Evolutionary conservation across 768 basidiomycete species (phyloP).

Genomic region (Rubroboletus pulcherrimus): DNA sequence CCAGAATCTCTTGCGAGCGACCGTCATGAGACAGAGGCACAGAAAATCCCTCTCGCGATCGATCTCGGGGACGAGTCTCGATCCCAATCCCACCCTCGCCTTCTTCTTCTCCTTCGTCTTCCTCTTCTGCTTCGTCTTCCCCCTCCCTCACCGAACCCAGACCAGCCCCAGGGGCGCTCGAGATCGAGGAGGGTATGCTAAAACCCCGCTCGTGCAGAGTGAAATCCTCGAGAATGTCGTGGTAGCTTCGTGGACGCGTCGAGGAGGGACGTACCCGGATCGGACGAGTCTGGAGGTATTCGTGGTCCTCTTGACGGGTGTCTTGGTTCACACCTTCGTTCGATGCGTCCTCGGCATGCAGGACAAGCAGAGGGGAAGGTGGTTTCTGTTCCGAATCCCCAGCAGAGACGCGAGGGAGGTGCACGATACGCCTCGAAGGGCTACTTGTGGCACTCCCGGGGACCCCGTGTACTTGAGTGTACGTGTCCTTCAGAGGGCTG

Average conservation of each 20-base stretch:
- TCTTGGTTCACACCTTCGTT: not conserved
- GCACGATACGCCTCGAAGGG: conserved; percentile 19
- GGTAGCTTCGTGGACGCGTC: conserved; percentile 56
- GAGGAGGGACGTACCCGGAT: conserved; percentile 33
- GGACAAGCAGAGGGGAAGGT: conserved; percentile 1
- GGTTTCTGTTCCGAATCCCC: conserved; percentile 11
- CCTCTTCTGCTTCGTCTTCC: conserved; percentile 10
- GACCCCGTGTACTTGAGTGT: conserved; percentile 1
- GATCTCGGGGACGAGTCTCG: not conserved
- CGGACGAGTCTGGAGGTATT: conserved; percentile 11
- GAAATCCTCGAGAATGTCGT: conserved; percentile 66
- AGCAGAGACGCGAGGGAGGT: conserved; percentile 21
- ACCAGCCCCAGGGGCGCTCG: conserved; percentile 23
- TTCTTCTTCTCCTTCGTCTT: not conserved
- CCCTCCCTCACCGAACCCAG: conserved; percentile 23
- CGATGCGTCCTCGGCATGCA: not conserved
- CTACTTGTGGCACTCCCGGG: conserved; percentile 18
- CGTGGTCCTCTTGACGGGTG: conserved; percentile 4
- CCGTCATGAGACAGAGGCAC: not conserved
- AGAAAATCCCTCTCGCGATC: not conserved
- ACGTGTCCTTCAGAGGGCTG: conserved; percentile 17
- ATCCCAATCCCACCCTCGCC: not conserved
- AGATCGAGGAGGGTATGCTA: conserved; percentile 30
- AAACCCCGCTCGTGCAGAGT: conserved; percentile 33
- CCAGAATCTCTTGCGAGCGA: conserved; percentile 5